Percentiles rank a stretch among this genome's conserved stretches.
These are phyloP conservation scores for Coprinopsis sp. DNA, from an alignment of 768 basidiomycete species.

Conservation along the genomic window DNA sequence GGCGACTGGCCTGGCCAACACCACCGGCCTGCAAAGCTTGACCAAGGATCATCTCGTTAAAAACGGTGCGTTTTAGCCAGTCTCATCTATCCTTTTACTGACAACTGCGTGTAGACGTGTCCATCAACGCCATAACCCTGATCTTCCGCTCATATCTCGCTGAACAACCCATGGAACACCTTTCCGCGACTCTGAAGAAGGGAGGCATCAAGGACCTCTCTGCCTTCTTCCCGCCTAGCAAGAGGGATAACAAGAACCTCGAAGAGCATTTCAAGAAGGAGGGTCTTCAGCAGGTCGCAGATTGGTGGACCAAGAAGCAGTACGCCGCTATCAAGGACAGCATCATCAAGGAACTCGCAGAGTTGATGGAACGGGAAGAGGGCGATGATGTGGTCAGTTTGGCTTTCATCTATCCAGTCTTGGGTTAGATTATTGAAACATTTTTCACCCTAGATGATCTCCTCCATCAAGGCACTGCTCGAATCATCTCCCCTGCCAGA, in stretches of 20 bases:
- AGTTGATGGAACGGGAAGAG: conserved; percentile 68
- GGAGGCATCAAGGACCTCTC: conserved; percentile 84
- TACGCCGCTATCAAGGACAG: conserved; percentile 76
- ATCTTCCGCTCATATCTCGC: conserved; percentile 79
- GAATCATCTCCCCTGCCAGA: conserved; percentile 83
- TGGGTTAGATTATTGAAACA: too few species aligned
- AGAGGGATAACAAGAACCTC: conserved; percentile 65
- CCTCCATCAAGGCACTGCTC: conserved; percentile 64
- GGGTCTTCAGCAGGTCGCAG: conserved; percentile 73
- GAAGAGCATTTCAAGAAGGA: conserved; percentile 86
- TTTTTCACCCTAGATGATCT: conserved; percentile 59
- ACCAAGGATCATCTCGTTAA: conserved; percentile 95
- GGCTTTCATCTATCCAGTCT: too few species aligned
- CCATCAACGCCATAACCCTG: conserved; percentile 67
- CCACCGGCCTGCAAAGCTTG: conserved; percentile 73
- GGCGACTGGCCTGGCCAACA: conserved; percentile 76
- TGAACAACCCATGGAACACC: conserved; percentile 87
- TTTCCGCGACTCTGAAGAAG: conserved; percentile 74
- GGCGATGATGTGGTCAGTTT: conserved; percentile 59
- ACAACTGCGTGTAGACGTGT: conserved; percentile 50
- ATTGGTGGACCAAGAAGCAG: conserved; percentile 94
- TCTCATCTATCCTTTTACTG: conserved; percentile 6
- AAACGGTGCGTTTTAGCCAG: conserved; percentile 54
- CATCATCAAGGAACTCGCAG: conserved; percentile 63
- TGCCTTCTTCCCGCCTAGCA: conserved; percentile 82